Conservation (phyloP, 805 yeast genomes). For the Lipomyces yamanashiensis region DNA sequence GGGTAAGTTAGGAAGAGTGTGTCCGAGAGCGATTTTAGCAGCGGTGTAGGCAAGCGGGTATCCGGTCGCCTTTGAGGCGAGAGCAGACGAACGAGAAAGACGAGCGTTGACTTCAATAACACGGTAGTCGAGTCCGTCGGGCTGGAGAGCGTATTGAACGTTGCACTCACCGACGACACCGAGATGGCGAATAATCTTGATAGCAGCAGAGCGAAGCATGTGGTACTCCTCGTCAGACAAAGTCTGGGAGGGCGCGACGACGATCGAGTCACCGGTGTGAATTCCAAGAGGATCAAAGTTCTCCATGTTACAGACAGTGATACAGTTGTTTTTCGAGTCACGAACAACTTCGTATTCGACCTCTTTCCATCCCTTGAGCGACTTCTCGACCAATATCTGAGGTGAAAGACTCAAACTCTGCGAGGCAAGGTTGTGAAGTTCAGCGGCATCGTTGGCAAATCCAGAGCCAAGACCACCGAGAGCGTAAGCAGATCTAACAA, state of each 20-base stretch:
- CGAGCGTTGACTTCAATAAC: slow-evolving; percentile 98
- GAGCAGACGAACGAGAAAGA: slow-evolving; percentile 93
- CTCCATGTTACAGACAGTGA: slow-evolving; percentile 99
- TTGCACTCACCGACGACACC: slow-evolving; percentile 99
- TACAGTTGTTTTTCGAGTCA: slow-evolving; percentile 94
- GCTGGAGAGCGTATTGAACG: slow-evolving; percentile 94
- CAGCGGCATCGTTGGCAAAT: slow-evolving; percentile 82
- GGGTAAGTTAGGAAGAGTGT: slow-evolving; percentile 91
- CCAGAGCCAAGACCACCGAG: slow-evolving; percentile 98
- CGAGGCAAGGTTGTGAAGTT: slow-evolving; percentile 83
- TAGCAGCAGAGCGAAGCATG: slow-evolving; percentile 97
- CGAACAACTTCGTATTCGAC: slow-evolving; percentile 98
- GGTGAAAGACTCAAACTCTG: slow-evolving; percentile 90
- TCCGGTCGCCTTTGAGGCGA: slow-evolving; percentile 98
- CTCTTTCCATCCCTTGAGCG: slow-evolving; percentile 98
- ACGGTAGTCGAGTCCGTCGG: slow-evolving; percentile 93
- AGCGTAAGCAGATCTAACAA: slow-evolving; percentile 96
- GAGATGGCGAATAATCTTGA: slow-evolving; percentile 93
- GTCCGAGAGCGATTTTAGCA: slow-evolving; percentile 93
- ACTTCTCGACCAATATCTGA: slow-evolving; percentile 87
- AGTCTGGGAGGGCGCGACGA: slow-evolving; percentile 98
- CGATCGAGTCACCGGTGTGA: slow-evolving; percentile 99
- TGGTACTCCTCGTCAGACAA: slow-evolving; percentile 96
- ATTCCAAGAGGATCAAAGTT: slow-evolving; percentile 97
- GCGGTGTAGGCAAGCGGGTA: slow-evolving; percentile 99